phyloP scores from a whole-genome alignment of 495 filamentous ascomycete genomes.

The Glonium stellatum region DNA sequence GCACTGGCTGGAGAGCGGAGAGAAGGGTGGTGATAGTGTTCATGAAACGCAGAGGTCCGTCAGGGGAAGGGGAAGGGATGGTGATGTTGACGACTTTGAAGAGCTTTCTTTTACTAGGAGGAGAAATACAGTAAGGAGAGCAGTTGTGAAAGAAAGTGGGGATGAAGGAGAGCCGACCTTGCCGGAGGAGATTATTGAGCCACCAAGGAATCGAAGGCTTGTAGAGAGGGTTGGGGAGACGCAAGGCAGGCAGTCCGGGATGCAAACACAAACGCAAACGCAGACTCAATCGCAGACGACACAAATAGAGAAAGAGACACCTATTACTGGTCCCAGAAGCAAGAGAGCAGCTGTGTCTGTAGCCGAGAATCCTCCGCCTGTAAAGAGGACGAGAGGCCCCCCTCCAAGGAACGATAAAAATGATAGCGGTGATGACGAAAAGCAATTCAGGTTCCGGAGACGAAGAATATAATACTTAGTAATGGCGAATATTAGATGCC shows the following conservation, averaged over 20 bases:
- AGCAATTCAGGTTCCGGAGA: constrained; percentile 53
- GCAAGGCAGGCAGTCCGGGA: constrained; percentile 1
- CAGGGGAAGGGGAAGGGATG: constrained; percentile 6
- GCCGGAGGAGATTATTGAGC: constrained; percentile 25
- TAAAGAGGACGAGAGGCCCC: constrained; percentile 41
- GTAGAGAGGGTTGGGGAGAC: constrained; percentile 20
- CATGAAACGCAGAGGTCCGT: constrained; percentile 21
- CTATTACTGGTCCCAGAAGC: constrained; percentile 31
- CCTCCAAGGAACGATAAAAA: constrained; percentile 34
- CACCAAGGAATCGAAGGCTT: constrained; percentile 26
- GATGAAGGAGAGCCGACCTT: constrained; percentile 24
- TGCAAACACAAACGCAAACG: constrained; percentile 21
- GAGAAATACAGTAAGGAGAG: constrained; percentile 6
- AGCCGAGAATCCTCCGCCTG: constrained; percentile 30
- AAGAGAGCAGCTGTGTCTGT: constrained; percentile 29
- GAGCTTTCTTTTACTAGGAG: constrained; percentile 5
- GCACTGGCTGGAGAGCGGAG: constrained; percentile 57
- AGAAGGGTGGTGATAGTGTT: constrained; percentile 28
- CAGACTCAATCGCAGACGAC: constrained; percentile 8
- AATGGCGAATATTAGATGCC: neutral
- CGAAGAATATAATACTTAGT: constrained; percentile 27
- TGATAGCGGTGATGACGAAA: constrained; percentile 43
- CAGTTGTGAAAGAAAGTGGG: constrained; percentile 15
- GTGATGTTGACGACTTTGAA: too few relatives aligned
- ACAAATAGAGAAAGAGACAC: constrained; percentile 24